Evolutionary conservation across 1,284 basidiomycete genomes (phyloP).

Genomic region (Nidula niveotomentosa): DNA sequence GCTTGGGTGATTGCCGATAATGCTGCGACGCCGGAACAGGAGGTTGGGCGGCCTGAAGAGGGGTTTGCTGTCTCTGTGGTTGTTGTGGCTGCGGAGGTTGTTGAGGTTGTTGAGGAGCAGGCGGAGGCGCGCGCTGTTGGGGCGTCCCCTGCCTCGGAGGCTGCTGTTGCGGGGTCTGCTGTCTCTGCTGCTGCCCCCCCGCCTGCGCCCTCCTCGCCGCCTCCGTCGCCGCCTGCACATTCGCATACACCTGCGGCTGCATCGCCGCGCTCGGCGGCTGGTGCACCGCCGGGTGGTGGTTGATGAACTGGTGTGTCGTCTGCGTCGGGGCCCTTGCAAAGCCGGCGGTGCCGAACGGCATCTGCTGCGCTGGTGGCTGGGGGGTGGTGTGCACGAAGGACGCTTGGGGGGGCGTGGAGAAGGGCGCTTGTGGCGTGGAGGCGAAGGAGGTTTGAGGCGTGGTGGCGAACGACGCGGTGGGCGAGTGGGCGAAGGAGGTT

Average conservation of each 20-base stretch:
- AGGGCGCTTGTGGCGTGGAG: slow-evolving; percentile 5
- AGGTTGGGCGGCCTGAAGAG: slow-evolving; percentile 10
- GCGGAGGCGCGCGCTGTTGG: slow-evolving; percentile 7
- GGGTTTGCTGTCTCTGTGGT: slow-evolving; percentile 11
- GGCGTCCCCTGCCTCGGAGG: slow-evolving; percentile 17
- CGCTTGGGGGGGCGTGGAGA: slow-evolving; percentile 5
- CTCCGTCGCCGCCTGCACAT: slow-evolving; percentile 30
- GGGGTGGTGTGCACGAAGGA: slow-evolving; percentile 18
- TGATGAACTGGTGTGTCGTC: no score
- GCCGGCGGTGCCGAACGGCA: slow-evolving; percentile 8
- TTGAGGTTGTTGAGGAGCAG: not conserved
- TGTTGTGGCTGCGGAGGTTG: slow-evolving; percentile 16
- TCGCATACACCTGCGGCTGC: slow-evolving; percentile 34
- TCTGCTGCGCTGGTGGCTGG: slow-evolving; percentile 25
- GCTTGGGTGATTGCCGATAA: slow-evolving; percentile 9
- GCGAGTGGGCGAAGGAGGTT: slow-evolving; percentile 12
- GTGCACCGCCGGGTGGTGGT: no score
- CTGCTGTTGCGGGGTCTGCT: slow-evolving; percentile 14
- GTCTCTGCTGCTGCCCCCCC: slow-evolving; percentile 8
- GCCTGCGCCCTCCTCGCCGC: slow-evolving; percentile 14
- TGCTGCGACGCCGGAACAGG: not conserved
- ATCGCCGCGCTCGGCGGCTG: slow-evolving; percentile 6
- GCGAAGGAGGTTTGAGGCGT: slow-evolving; percentile 15
- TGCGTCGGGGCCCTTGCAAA: no score
- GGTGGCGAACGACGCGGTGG: slow-evolving; percentile 9